Base-by-base conservation (phyloP, 192 early-diverging fungal species). In the Mycoemilia scoparia region DNA sequence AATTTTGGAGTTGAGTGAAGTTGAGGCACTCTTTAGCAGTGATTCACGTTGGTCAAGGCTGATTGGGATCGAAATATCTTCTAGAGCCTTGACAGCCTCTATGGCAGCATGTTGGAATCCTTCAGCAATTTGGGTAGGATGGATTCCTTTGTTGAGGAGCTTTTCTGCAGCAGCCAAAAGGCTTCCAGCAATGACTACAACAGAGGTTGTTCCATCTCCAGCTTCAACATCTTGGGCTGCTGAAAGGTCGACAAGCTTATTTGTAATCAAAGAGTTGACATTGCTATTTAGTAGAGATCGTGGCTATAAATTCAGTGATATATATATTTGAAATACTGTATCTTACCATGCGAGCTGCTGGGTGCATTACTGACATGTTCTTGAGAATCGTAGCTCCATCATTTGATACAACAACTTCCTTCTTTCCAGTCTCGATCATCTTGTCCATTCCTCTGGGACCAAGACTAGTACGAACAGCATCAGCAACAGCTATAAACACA, bases 401-500 rank as follows among this genome's bases (percentile, higher is more conserved):
- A 67, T 98, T 98, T 18, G 90, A 87, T 37, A 98, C 93, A 15
- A 98, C 71, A 16, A 92, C 89, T 56, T 87, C 83, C 18, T 84
- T 84, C 24, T 69, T 83, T 19, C 77, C 81, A 6, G 83, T 80
- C 71, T 92, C 84, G 46, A 97, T 97, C 93, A 97, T 97, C 61
- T 97, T 97, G 61, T 97, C 93, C 93, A 97, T 97, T 29, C 93
- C 91, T 36, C 76, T 74, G 21, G 93, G 93, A 16, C 93, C 93
- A 41, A 97, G 69, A 40, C 79, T 84, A 12, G 93, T 97, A 32
- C 93, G 80, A 41, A 97, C 74, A 38, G 92, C 92, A 74, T 96
- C 88, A 29, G 85, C 85, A 41, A 97, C 90, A 45, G 90, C 89
- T 92, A 51, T 27, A 49, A n/a, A 10, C 38, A 15, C 39, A 23